Conservation (phyloP, 2,329 filamentous ascomycete species). For the Ophiocordyceps camponoti-floridani region DNA sequence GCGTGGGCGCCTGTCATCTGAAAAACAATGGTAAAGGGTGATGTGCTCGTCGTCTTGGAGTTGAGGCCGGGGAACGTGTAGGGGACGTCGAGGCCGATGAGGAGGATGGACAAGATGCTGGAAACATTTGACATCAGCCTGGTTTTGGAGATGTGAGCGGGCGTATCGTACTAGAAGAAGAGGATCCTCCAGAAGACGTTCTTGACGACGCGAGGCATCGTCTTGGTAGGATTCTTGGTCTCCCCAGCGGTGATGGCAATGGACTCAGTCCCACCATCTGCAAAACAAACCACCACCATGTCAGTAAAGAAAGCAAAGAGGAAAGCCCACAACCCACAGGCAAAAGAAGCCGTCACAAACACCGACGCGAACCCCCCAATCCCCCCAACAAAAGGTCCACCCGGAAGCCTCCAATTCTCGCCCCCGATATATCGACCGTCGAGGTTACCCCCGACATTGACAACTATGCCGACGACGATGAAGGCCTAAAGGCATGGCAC, state of each 20-base stretch:
- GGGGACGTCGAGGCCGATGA: constrained; percentile 39
- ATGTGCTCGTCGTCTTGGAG: constrained; percentile 15
- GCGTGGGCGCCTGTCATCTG: constrained; percentile 32
- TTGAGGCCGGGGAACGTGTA: constrained; percentile 24
- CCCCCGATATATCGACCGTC: constrained; percentile 37
- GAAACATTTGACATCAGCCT: neutral
- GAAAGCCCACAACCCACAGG: constrained; percentile 20
- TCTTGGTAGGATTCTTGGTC: constrained; percentile 42
- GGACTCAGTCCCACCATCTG: constrained; percentile 36
- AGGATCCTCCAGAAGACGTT: constrained; percentile 48
- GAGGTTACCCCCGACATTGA: constrained; percentile 33
- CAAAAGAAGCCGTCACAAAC: constrained; percentile 36
- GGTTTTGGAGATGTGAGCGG: too few relatives aligned
- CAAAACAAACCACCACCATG: neutral
- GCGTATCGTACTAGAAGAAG: constrained; percentile 23
- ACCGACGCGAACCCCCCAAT: constrained; percentile 46
- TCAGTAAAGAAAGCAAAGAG: neutral
- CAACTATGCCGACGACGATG: constrained; percentile 41
- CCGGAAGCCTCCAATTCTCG: constrained; percentile 37
- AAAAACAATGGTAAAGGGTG: constrained; percentile 39
- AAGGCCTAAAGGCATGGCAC: constrained; percentile 21
- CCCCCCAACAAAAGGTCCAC: constrained; percentile 45
- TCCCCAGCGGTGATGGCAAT: constrained; percentile 51
- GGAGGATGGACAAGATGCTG: constrained; percentile 18
- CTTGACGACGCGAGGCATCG: constrained; percentile 42